Percentiles rank a stretch among this genome's conserved stretches.
Evolutionary conservation across 345 rosid species (phyloP).

Genomic region (Heritiera littoralis): DNA sequence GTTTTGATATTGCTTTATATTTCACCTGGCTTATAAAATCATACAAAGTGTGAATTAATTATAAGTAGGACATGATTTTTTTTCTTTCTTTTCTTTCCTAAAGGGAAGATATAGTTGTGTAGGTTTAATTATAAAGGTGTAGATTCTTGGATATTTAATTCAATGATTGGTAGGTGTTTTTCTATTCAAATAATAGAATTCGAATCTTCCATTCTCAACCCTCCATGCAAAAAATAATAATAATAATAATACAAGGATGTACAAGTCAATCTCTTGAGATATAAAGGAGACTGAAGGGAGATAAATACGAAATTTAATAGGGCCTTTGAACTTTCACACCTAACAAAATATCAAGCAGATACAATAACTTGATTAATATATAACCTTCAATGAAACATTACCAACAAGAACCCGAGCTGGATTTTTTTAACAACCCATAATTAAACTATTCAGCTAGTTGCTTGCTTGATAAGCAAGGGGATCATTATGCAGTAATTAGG

Average conservation of each 20-base stretch:
- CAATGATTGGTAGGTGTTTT: no score
- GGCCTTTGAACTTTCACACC: not conserved
- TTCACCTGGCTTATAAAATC: not conserved
- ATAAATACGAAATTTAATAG: no score
- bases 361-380: not conserved
- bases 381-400: not conserved
- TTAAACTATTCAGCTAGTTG: not conserved
- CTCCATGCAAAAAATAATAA: no score
- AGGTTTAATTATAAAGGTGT: no score
- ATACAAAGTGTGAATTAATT: not conserved
- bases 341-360: not conserved
- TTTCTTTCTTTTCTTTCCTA: no score
- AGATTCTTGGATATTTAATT: no score
- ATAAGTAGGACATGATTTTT: not conserved
- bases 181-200: not conserved
- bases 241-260: not conserved
- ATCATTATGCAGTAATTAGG: not conserved
- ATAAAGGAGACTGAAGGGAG: not conserved
- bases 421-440: not conserved
- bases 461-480: not conserved
- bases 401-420: not conserved
- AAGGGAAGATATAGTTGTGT: no score
- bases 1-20: not conserved
- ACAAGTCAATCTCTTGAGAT: not conserved
- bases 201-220: not conserved